phyloP scores from a whole-genome alignment of 2,329 filamentous ascomycete genomes.

The Rhynchosporium secalis region DNA sequence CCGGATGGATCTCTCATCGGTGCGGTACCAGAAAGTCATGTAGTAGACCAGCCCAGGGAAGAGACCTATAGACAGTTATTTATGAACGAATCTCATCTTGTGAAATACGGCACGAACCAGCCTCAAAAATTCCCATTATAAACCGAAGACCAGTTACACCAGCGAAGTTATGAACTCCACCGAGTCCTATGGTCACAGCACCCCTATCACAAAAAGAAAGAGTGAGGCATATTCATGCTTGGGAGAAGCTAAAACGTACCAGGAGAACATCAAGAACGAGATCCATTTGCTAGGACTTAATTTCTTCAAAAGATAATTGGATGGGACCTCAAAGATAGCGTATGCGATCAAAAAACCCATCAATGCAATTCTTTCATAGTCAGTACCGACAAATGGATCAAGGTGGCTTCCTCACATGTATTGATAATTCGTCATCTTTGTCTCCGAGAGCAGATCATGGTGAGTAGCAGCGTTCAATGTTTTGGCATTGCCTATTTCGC shows the following conservation, averaged over 20 bases:
- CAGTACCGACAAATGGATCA: neutral
- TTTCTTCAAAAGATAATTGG: slow-evolving; percentile 51
- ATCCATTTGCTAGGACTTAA: slow-evolving; percentile 50
- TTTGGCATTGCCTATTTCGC: slow-evolving; percentile 55
- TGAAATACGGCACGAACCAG: slow-evolving; percentile 39
- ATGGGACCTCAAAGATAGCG: slow-evolving; percentile 51
- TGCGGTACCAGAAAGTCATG: slow-evolving; percentile 39
- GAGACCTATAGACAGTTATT: slow-evolving; percentile 40
- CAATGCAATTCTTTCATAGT: slow-evolving; percentile 42
- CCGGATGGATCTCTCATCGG: slow-evolving; percentile 35
- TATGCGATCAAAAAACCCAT: slow-evolving; percentile 52
- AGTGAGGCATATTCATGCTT: neutral
- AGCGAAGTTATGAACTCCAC: slow-evolving; percentile 45
- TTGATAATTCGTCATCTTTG: slow-evolving; percentile 60
- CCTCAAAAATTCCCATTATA: slow-evolving; percentile 51
- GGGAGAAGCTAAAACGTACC: neutral
- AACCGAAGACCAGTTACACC: slow-evolving; percentile 49
- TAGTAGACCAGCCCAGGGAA: slow-evolving; percentile 43
- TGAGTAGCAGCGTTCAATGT: slow-evolving; percentile 61
- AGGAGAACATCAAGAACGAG: slow-evolving; percentile 51
- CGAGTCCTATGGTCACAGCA: slow-evolving; percentile 49
- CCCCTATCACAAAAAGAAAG: slow-evolving; percentile 39
- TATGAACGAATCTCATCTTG: neutral
- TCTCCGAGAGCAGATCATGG: slow-evolving; percentile 63
- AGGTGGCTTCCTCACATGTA: slow-evolving; percentile 48